Conservation (phyloP, 1,284 basidiomycete genomes). For the Cryptococcus sp. region DNA sequence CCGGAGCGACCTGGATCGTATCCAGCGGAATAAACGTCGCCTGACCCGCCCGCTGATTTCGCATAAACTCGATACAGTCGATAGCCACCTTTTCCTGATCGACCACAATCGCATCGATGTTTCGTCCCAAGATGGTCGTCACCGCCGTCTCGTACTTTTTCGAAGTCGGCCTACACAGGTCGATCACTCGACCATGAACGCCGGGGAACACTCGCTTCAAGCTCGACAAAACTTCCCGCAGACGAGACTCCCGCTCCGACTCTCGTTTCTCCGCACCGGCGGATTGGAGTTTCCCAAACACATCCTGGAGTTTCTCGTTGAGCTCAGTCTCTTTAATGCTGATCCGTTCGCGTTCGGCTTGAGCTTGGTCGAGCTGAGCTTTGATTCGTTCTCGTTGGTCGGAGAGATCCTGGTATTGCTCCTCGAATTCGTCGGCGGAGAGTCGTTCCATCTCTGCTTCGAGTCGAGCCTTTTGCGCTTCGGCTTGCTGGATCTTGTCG, state of each 20-base stretch:
- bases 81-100: slow-evolving; percentile 95
- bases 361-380: slow-evolving; percentile 34
- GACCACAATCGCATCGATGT: slow-evolving; percentile 92
- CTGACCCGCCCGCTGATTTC: slow-evolving; percentile 87
- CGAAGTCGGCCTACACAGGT: slow-evolving; percentile 87
- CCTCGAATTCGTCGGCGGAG: slow-evolving; percentile 11
- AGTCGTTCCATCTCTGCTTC: slow-evolving; percentile 57
- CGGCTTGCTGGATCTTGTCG: slow-evolving; percentile 61
- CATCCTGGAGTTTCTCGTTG: slow-evolving; percentile 81
- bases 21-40: slow-evolving; percentile 97
- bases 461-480: slow-evolving; percentile 59
- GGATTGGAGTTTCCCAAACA: slow-evolving; percentile 78
- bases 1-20: slow-evolving; percentile 86
- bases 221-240: slow-evolving; percentile 79
- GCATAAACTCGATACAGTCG: slow-evolving; percentile 97
- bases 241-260: slow-evolving; percentile 71
- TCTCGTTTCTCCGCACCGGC: slow-evolving; percentile 81
- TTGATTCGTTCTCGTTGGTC: slow-evolving; percentile 32
- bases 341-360: slow-evolving; percentile 35
- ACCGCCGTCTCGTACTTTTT: slow-evolving; percentile 91
- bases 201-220: slow-evolving; percentile 85
- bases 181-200: slow-evolving; percentile 82
- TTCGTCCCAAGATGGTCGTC: slow-evolving; percentile 88
- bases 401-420: slow-evolving; percentile 56
- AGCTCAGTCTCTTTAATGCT: slow-evolving; percentile 78